Evolutionary conservation across 2,329 filamentous ascomycete genomes (phyloP).

Genomic region (Microascus cirrosus): DNA sequence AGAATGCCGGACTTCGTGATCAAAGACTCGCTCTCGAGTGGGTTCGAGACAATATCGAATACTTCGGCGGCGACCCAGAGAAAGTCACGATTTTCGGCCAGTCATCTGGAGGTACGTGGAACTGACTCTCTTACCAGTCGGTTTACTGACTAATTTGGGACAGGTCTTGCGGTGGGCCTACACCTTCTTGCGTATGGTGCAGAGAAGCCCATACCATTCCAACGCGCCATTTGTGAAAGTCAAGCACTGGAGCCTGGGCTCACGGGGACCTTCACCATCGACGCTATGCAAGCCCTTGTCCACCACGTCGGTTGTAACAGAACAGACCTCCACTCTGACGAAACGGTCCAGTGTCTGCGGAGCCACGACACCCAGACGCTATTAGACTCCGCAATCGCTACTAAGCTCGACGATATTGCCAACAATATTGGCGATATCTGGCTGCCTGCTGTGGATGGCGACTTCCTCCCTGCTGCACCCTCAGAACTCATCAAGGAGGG

Average conservation of each 20-base stretch:
- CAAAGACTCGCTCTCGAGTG: conserved; percentile 50
- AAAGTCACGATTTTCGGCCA: conserved; percentile 58
- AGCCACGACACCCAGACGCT: conserved; percentile 27
- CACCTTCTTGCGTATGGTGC: conserved; percentile 37
- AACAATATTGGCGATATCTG: conserved; percentile 41
- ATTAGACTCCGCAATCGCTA: conserved; percentile 29
- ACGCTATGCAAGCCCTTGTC: conserved; percentile 31
- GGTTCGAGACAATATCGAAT: conserved; percentile 52
- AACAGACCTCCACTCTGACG: conserved; percentile 24
- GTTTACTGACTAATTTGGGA: conserved; percentile 16
- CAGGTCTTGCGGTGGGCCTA: conserved; percentile 28
- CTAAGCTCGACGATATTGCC: conserved; percentile 24
- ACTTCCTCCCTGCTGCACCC: conserved; percentile 26
- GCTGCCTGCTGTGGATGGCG: conserved; percentile 31
- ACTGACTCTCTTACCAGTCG: not conserved
- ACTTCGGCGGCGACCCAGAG: conserved; percentile 54
- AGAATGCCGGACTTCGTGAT: conserved; percentile 50
- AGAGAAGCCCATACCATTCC: conserved; percentile 29
- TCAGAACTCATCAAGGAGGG: conserved; percentile 43
- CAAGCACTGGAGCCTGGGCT: conserved; percentile 40
- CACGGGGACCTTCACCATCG: conserved; percentile 31
- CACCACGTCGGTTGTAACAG: conserved; percentile 29
- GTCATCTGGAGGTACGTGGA: conserved; percentile 39
- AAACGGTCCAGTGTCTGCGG: conserved; percentile 35
- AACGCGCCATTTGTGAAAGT: conserved; percentile 31